Evolutionary conservation across 108 stramenopile genomes (phyloP).

Genomic region (Cyclotella choctawhatcheeana): DNA sequence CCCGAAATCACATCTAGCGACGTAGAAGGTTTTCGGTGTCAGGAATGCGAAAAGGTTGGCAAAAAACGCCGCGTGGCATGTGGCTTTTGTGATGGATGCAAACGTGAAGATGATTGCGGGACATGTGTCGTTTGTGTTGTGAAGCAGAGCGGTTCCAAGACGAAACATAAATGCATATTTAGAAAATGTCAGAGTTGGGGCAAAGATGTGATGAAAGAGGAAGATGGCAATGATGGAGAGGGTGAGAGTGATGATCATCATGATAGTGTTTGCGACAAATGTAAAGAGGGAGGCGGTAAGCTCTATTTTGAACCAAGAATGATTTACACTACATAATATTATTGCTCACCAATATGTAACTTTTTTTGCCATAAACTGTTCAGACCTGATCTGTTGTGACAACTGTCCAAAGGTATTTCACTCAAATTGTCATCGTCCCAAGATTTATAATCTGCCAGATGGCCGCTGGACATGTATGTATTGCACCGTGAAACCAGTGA

Average conservation of each 20-base stretch:
- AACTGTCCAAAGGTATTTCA: conserved; percentile 25
- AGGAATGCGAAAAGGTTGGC: conserved; percentile 10
- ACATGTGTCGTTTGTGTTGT: conserved; percentile 33
- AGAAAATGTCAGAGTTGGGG: conserved; percentile 37
- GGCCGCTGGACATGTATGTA: conserved; percentile 43
- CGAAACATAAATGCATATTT: conserved; percentile 37
- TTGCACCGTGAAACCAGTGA: conserved; percentile 13
- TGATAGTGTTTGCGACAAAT: conserved; percentile 26
- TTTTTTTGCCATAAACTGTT: not conserved
- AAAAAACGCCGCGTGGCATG: conserved; percentile 38
- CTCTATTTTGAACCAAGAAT: no score
- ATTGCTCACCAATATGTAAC: not conserved
- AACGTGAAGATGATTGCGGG: conserved; percentile 20
- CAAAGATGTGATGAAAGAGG: conserved; percentile 8
- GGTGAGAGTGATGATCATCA: conserved; percentile 21
- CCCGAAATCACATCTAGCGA: not conserved
- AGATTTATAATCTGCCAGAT: conserved; percentile 27
- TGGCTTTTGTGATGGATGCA: conserved; percentile 35
- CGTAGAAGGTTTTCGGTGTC: conserved; percentile 20
- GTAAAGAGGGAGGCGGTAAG: conserved; percentile 34
- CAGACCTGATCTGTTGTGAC: conserved; percentile 38
- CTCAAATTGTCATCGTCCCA: conserved; percentile 40
- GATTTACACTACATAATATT: no score
- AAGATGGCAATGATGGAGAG: conserved; percentile 4
- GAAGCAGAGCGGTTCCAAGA: not conserved